Base-by-base conservation (phyloP, 495 filamentous ascomycete genomes). In the Amniculicola lignicola region DNA sequence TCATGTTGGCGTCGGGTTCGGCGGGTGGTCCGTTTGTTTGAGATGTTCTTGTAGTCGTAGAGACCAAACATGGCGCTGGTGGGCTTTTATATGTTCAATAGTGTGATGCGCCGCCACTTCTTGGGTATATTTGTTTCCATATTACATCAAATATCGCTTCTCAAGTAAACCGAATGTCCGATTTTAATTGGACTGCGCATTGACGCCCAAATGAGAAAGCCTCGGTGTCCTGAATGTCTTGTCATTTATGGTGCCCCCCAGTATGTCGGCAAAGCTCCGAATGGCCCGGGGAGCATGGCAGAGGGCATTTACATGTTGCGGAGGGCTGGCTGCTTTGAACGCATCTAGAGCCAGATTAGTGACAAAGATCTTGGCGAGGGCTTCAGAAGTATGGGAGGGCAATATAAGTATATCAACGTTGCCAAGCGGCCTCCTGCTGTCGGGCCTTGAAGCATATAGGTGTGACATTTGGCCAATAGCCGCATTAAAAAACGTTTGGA, bases 101-200 rank as follows among this genome's bases (percentile, higher is more conserved):
- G 14, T 9, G 33, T 41, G 43, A 31, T n/a, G 16, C 15, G 14
- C 18, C 21, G 18, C 37, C 25, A 14, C 22, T 33, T 22, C 45
- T 15, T 48, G 45, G 1, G 35, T 42, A 9, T 14, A 19, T 51
- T 25, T 36, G 51, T 54, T 36, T 37, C 49, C 36, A 52, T 52
- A 52, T 44, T 54, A 28, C 27, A 22, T 24, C 4, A 31, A 11
- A 54, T 23, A 5, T 45, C 24, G 18, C 27, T 24, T 42, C 27
- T 19, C 22, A 53, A 19, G 31, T 60, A 54, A 33, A 60, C 28
- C 6, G 27, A 40, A 38, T 16, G 51, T 43, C 21, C 28, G 3
- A 35, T 25, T 10, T 59, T 59, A 40, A 59, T 59, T 59, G 40
- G 48, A 14, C 23, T 25, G 16, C n/a, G 50, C 29, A 54, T 48